These are phyloP conservation scores for Apiospora sp. DNA, from an alignment of 2,329 filamentous ascomycete species.

Conservation along the genomic window DNA sequence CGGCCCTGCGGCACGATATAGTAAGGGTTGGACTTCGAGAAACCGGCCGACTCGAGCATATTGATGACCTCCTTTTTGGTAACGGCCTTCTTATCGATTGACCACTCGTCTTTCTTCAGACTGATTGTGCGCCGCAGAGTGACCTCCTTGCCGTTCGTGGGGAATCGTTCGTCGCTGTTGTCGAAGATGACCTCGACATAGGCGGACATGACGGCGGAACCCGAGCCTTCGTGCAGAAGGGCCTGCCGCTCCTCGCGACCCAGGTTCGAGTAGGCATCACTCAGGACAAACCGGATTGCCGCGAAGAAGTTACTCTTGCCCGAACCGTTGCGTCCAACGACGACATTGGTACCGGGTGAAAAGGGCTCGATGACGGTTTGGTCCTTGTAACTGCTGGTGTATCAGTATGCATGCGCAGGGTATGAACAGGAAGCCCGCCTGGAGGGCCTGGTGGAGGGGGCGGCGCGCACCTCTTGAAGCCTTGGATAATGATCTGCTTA, in stretches of 20 bases:
- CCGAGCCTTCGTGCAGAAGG: conserved; percentile 96
- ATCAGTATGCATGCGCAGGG: conserved; percentile 34
- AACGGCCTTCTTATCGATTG: conserved; percentile 94
- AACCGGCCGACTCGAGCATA: conserved; percentile 92
- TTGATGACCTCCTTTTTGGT: conserved; percentile 96
- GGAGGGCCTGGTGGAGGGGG: conserved; percentile 30
- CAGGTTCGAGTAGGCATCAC: conserved; percentile 97
- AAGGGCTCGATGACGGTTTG: conserved; percentile 99
- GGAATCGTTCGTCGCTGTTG: conserved; percentile 95
- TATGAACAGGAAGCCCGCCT: conserved; percentile 8
- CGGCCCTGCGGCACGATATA: conserved; percentile 98
- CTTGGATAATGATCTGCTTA: conserved; percentile 99
- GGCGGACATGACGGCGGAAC: conserved; percentile 98
- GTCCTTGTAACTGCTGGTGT: conserved; percentile 85
- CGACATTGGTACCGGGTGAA: conserved; percentile 96
- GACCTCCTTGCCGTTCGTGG: conserved; percentile 89
- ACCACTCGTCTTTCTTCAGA: conserved; percentile 98
- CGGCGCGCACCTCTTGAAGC: conserved; percentile 88
- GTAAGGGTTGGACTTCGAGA: conserved; percentile 97
- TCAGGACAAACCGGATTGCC: conserved; percentile 96
- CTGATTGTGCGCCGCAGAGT: conserved; percentile 93
- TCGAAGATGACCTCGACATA: conserved; percentile 99
- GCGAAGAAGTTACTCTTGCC: conserved; percentile 99
- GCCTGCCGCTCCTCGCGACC: conserved; percentile 94
- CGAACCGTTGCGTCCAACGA: conserved; percentile 98